Base-by-base conservation (phyloP, 495 filamentous ascomycete species). In the Acidiella bohemica region DNA sequence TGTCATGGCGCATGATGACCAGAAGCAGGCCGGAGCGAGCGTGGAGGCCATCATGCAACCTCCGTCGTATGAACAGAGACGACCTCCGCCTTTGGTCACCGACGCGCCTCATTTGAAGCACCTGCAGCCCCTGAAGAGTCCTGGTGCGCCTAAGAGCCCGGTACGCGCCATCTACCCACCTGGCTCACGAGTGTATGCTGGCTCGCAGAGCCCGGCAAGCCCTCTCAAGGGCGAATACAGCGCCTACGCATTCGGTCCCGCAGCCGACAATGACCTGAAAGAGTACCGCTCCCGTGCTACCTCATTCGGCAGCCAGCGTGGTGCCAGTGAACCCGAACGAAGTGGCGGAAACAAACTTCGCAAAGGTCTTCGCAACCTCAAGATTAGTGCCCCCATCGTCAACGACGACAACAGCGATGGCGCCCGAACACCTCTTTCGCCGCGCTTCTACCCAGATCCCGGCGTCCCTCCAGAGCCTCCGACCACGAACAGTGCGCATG, bases 1-100 rank as follows among this genome's bases (percentile, higher is more conserved):
- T 31, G 86, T 93, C 44, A 80, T 93, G 81, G 83, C 82, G 60
- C 80, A 88, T 36, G 84, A 92, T 59, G 77, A 74, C 26, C 72
- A 73, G 34, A 80, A 81, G 60, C 28, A 32, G 5, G 14, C 17
- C 9, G 13, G 30, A 4, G 3, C 32, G 3, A 32, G 29, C 16
- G 32, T 25, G 5, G 23, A 19, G 3, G 16, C 29, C 12, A 41
- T 21, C 16, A 39, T 32, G 22, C 34, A 30, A 24, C 27, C 43
- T 4, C 39, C 50, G 8, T 20, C 40, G 36, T 44, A 48, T 29
- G 31, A 39, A 10, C 28, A 44, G 32, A 46, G 25, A 20, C 10
- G 17, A 5, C 46, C 42, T 8, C 47, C 44, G 4, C 22, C 40
- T 16, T 29, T 51, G 2, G 36, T 54, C 29, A 54, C 47, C 1